Percentiles rank a stretch among this genome's conserved stretches.
These are phyloP conservation scores for Senna siamea DNA, from an alignment of 306 rosid species.

Conservation along the genomic window DNA sequence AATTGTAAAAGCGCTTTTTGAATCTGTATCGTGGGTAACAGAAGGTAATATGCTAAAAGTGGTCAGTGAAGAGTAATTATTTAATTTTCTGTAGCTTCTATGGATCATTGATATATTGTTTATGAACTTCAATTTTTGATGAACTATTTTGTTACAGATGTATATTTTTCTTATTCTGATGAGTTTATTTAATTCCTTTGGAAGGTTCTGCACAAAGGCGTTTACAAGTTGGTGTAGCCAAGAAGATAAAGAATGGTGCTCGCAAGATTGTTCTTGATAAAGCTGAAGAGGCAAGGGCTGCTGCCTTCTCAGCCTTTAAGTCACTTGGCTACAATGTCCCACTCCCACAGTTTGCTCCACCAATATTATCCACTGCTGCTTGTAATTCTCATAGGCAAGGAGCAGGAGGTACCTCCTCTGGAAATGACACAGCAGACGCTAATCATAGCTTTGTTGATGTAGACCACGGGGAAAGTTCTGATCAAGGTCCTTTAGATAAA, in stretches of 20 bases:
- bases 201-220: conserved; percentile 79
- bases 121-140: background rate
- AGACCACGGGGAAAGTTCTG: conserved; percentile 43
- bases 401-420: conserved; percentile 56
- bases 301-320: conserved; percentile 85
- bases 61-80: background rate
- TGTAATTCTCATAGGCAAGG: conserved; percentile 55
- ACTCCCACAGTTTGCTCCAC: conserved; percentile 76
- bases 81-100: conserved; percentile 14
- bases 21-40: conserved; percentile 83
- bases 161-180: conserved; percentile 33
- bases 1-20: conserved; percentile 83
- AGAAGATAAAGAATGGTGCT: conserved; percentile 95
- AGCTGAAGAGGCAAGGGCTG: conserved; percentile 96
- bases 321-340: conserved; percentile 86
- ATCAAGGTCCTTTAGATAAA: conserved; percentile 42
- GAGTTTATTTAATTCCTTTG: conserved; percentile 40
- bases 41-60: conserved; percentile 62
- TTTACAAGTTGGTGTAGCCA: conserved; percentile 77
- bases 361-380: conserved; percentile 46
- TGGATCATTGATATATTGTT: background rate
- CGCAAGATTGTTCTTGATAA: conserved; percentile 90
- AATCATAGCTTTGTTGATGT: conserved; percentile 49
- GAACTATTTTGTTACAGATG: background rate
- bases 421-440: conserved; percentile 56